phyloP scores from a whole-genome alignment of 2,329 filamentous ascomycete genomes.

The Alternaria gaisen region DNA sequence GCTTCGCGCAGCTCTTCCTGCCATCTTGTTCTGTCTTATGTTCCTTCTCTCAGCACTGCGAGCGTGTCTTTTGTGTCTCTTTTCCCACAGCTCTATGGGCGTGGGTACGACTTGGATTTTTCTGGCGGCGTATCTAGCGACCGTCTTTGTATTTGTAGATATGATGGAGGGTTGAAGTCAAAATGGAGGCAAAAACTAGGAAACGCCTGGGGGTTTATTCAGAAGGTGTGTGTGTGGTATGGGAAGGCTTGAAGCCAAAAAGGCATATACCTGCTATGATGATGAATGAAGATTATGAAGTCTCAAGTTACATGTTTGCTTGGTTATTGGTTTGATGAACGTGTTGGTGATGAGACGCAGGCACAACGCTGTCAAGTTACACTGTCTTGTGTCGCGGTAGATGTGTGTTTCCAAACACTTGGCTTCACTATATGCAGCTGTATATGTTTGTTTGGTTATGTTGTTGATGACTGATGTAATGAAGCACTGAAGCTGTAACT shows the following conservation, averaged over 20 bases:
- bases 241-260: background rate
- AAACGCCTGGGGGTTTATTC: background rate
- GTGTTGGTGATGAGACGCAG: too few relatives aligned
- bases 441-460: background rate
- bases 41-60: background rate
- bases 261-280: conserved; percentile 16
- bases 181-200: conserved; percentile 4
- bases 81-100: conserved; percentile 18
- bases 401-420: too few relatives aligned
- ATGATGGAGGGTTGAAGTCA: conserved; percentile 1
- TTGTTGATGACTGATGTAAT: background rate
- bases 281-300: conserved; percentile 13
- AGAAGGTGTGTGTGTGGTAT: background rate
- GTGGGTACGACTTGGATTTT: conserved; percentile 13
- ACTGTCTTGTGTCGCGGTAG: too few relatives aligned
- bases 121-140: conserved; percentile 8
- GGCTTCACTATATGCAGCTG: too few relatives aligned
- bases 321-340: too few relatives aligned
- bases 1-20: background rate
- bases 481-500: background rate
- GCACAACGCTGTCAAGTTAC: too few relatives aligned
- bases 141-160: conserved; percentile 21
- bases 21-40: background rate
- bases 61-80: conserved; percentile 4
- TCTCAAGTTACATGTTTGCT: background rate